A percentile compares a stretch with the other conserved stretches of the same genome.
Evolutionary conservation across 2,329 filamentous ascomycete genomes (phyloP).

Genomic region (Alternaria conjuncta): DNA sequence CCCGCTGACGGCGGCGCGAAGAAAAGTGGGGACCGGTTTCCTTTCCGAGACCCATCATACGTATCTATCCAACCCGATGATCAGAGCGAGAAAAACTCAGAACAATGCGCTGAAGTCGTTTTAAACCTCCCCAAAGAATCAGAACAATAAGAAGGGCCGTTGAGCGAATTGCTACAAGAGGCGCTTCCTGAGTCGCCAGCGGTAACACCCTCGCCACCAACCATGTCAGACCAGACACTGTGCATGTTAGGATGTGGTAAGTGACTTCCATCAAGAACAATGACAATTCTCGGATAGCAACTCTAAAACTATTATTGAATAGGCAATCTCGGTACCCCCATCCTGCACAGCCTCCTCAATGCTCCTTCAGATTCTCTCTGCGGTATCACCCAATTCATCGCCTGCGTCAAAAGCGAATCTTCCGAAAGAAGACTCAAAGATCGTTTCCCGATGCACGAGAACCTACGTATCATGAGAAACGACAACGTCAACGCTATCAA

Average conservation of each 20-base stretch:
- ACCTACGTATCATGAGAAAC: not conserved
- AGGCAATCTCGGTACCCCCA: not conserved
- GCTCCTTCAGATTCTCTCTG: not conserved
- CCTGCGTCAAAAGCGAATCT: not conserved
- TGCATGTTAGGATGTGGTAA: conserved; percentile 42
- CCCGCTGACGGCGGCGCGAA: not conserved
- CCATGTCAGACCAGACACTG: conserved; percentile 23
- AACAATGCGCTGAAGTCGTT: no score
- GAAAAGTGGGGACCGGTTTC: not conserved
- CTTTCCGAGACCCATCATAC: conserved; percentile 2
- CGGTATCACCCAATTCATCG: not conserved
- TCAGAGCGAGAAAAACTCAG: no score
- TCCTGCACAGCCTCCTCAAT: not conserved
- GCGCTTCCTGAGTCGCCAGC: not conserved
- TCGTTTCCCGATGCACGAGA: not conserved
- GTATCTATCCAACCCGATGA: no score
- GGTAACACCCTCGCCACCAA: not conserved
- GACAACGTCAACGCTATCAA: not conserved
- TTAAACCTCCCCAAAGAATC: no score
- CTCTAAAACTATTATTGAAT: not conserved
- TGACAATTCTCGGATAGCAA: not conserved
- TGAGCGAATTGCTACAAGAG: no score
- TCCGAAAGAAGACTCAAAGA: not conserved
- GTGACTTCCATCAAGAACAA: not conserved
- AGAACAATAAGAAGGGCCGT: no score